phyloP scores from a whole-genome alignment of 2,329 filamentous ascomycete genomes.

The Cladophialophora chaetospira region DNA sequence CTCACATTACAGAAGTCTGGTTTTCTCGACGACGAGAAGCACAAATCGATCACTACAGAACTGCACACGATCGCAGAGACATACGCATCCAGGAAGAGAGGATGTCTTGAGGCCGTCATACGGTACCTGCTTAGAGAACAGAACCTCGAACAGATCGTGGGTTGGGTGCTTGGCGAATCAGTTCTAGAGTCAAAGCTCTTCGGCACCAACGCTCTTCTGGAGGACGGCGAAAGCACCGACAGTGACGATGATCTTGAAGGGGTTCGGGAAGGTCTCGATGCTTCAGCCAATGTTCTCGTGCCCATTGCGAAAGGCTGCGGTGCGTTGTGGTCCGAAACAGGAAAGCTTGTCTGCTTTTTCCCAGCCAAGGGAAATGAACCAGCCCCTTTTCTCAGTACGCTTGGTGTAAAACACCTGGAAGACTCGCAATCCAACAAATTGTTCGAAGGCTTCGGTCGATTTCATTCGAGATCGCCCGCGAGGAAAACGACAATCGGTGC shows the following conservation, averaged over 20 bases:
- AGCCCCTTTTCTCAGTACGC: slow-evolving; percentile 51
- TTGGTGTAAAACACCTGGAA: slow-evolving; percentile 52
- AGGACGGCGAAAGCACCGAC: slow-evolving; percentile 83
- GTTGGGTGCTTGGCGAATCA: slow-evolving; percentile 59
- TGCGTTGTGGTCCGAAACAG: slow-evolving; percentile 59
- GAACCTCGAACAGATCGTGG: slow-evolving; percentile 59
- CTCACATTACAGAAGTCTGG: slow-evolving; percentile 61
- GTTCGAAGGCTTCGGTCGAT: slow-evolving; percentile 65
- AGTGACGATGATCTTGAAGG: slow-evolving; percentile 57
- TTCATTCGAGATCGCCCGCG: slow-evolving; percentile 55
- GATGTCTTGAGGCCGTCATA: slow-evolving; percentile 63
- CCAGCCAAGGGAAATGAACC: slow-evolving; percentile 55
- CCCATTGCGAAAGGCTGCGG: slow-evolving; percentile 63
- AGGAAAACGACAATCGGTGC: slow-evolving; percentile 51
- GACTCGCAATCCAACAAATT: slow-evolving; percentile 54
- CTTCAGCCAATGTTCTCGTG: slow-evolving; percentile 62
- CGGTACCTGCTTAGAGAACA: slow-evolving; percentile 63
- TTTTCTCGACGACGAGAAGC: slow-evolving; percentile 54
- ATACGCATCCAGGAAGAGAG: slow-evolving; percentile 55
- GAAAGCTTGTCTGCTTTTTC: slow-evolving; percentile 61
- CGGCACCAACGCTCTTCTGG: slow-evolving; percentile 49
- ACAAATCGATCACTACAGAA: slow-evolving; percentile 53
- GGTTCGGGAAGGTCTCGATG: slow-evolving; percentile 34
- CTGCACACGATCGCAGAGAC: slow-evolving; percentile 58
- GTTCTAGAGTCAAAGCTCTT: slow-evolving; percentile 53